Percentiles rank a stretch among this genome's conserved stretches.
These are phyloP conservation scores for Begonia loranthoides DNA, from an alignment of 306 rosid species.

Conservation along the genomic window DNA sequence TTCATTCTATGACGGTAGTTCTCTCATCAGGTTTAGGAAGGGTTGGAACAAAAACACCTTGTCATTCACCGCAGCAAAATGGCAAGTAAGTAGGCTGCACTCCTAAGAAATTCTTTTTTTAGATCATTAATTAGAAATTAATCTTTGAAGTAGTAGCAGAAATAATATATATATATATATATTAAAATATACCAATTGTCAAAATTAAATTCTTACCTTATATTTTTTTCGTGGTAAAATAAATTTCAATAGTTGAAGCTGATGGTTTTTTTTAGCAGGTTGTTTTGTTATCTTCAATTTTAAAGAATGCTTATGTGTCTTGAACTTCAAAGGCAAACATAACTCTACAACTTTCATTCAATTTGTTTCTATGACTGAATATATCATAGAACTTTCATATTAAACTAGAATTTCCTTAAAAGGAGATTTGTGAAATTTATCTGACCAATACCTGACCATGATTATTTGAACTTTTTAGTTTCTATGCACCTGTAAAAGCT, in stretches of 20 bases:
- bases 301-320: no score
- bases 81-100: constrained; percentile 32
- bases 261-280: no score
- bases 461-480: constrained; percentile 12
- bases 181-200: neutral
- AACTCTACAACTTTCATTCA: no score
- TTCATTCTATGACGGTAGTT: neutral
- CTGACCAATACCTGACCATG: constrained; percentile 21
- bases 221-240: neutral
- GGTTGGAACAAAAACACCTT: constrained; percentile 70
- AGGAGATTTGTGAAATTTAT: constrained; percentile 16
- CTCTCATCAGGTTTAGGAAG: constrained; percentile 63
- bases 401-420: constrained; percentile 2
- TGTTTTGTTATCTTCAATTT: no score
- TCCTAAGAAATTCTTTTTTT: neutral
- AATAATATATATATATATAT: neutral
- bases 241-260: neutral
- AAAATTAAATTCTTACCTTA: no score
- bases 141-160: neutral
- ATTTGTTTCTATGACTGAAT: no score
- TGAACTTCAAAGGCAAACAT: no score
- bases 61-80: constrained; percentile 56
- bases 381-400: neutral
- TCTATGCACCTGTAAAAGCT: constrained; percentile 13
- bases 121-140: neutral